phyloP scores from a whole-genome alignment of 148 eudicot species.

The Chenopodium album region DNA sequence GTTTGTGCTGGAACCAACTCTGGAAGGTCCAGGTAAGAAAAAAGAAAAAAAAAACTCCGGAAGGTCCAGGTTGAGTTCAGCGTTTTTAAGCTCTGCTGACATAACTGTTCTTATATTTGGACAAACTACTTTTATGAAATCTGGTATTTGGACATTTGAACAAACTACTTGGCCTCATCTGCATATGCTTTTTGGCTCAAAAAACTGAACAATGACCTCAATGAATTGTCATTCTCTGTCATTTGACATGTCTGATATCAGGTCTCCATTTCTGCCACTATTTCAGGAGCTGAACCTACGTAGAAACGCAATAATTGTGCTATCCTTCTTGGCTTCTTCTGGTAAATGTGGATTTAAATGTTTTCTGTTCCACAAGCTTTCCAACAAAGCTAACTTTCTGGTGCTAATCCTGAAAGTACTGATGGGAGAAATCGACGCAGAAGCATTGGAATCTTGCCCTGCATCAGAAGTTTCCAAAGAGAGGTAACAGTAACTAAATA shows the following conservation, averaged over 20 bases:
- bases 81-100: neutral
- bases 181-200: neutral
- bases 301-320: slow-evolving; percentile 48
- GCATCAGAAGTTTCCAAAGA: slow-evolving; percentile 51
- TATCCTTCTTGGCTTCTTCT: slow-evolving; percentile 78
- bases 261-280: neutral
- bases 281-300: slow-evolving; percentile 75
- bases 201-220: neutral
- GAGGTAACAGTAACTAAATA: slow-evolving; percentile 42
- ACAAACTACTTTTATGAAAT: neutral
- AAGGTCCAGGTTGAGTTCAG: neutral
- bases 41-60: no score
- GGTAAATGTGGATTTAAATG: slow-evolving; percentile 63
- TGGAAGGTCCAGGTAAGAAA: no score
- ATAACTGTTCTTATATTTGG: neutral
- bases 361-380: slow-evolving; percentile 50
- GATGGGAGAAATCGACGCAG: slow-evolving; percentile 61
- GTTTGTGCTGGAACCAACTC: no score
- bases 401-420: slow-evolving; percentile 53
- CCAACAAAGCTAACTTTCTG: slow-evolving; percentile 48
- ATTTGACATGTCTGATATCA: neutral
- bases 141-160: neutral
- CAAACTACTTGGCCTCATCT: no score
- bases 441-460: slow-evolving; percentile 44
- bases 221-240: neutral